A percentile compares a stretch with the other conserved stretches of the same genome.
Conservation (phyloP, 306 rosid species). For the Corylus americana region DNA sequence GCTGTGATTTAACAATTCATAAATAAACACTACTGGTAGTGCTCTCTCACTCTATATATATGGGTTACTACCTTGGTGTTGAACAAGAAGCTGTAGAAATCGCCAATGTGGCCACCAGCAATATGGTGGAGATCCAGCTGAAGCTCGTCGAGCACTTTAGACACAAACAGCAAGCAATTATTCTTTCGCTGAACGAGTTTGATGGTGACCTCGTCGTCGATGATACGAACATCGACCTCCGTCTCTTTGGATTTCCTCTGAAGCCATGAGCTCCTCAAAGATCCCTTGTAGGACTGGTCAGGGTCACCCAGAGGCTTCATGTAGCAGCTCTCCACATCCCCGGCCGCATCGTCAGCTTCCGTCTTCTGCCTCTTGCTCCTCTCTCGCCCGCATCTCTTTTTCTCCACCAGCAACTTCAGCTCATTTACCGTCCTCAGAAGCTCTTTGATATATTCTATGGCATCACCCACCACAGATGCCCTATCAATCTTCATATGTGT, state of each 20-base stretch:
- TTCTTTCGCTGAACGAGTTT: constrained; percentile 79
- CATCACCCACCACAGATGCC: constrained; percentile 78
- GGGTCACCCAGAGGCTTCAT: constrained; percentile 60
- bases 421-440: constrained; percentile 63
- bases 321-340: constrained; percentile 63
- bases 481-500: constrained; percentile 56
- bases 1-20: no score
- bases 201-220: constrained; percentile 70
- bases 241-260: constrained; percentile 85
- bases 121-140: constrained; percentile 81
- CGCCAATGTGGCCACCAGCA: constrained; percentile 87
- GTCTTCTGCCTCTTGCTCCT: constrained; percentile 60
- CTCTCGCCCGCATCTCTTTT: constrained; percentile 63
- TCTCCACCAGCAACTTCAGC: constrained; percentile 57
- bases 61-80: constrained; percentile 58
- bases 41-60: no score
- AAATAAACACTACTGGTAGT: no score
- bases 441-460: constrained; percentile 64
- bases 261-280: constrained; percentile 86
- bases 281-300: constrained; percentile 48
- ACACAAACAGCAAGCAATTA: constrained; percentile 59
- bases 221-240: constrained; percentile 77
- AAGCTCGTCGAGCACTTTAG: constrained; percentile 66
- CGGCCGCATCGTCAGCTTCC: constrained; percentile 43
- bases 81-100: constrained; percentile 77